Evolutionary conservation across 768 basidiomycete genomes (phyloP).

Genomic region (Mycena capillaripes): DNA sequence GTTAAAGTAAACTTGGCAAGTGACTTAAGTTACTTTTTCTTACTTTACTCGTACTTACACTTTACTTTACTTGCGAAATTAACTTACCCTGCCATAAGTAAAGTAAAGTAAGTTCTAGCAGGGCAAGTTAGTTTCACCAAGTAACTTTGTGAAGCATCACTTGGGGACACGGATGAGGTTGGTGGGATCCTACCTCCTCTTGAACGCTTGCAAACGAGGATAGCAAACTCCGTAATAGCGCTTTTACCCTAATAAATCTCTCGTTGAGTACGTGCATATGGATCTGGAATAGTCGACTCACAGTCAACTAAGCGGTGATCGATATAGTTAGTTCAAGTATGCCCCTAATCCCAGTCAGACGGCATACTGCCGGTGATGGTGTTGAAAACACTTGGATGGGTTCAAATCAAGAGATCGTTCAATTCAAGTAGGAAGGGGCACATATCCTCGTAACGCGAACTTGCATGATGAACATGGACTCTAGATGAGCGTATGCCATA

Average conservation of each 20-base stretch:
- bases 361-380: background rate
- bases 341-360: background rate
- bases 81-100: no score
- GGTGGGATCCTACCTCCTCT: conserved; percentile 2
- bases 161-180: conserved; percentile 3
- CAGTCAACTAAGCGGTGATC: background rate
- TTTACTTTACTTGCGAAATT: no score
- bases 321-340: background rate
- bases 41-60: no score
- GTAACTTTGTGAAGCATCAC: no score
- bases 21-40: no score
- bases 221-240: background rate
- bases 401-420: background rate
- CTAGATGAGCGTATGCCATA: conserved; percentile 49
- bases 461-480: conserved; percentile 48
- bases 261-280: background rate
- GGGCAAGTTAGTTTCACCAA: no score
- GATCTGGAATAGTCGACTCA: background rate
- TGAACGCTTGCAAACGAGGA: conserved; percentile 2
- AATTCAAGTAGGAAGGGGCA: background rate
- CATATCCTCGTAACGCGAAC: conserved; percentile 40
- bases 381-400: background rate
- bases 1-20: no score
- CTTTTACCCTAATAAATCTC: background rate
- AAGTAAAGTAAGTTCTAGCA: no score